These are phyloP conservation scores for Closterium sp. DNA, from an alignment of 139 green algal genomes.

Conservation along the genomic window DNA sequence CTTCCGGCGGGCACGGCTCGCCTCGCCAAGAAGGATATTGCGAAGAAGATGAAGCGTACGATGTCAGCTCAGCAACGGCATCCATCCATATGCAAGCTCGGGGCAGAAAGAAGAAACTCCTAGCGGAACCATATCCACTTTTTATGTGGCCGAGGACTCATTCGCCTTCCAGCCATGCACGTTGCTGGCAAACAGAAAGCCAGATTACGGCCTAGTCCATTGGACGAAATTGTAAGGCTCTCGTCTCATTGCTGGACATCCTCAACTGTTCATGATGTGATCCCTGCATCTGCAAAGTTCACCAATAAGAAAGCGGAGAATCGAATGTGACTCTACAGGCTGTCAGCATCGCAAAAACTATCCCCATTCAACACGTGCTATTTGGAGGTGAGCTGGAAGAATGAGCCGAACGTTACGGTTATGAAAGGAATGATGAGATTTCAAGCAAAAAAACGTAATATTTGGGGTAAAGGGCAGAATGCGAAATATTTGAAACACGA, in stretches of 20 bases:
- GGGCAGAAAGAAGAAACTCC: not conserved
- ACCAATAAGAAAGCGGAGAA: not conserved
- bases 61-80: not conserved
- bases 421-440: too few relatives aligned
- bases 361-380: too few relatives aligned
- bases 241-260: not conserved
- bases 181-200: too few relatives aligned
- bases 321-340: not conserved
- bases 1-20: not conserved
- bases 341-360: too few relatives aligned
- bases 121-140: not conserved
- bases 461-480: too few relatives aligned
- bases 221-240: too few relatives aligned
- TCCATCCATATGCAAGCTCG: not conserved
- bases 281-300: not conserved
- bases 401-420: too few relatives aligned
- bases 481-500: too few relatives aligned
- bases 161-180: not conserved
- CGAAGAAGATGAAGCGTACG: not conserved
- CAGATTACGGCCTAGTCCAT: too few relatives aligned
- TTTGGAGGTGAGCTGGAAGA: too few relatives aligned
- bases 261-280: not conserved
- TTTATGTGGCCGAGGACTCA: not conserved
- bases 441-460: too few relatives aligned
- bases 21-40: not conserved